phyloP scores from a whole-genome alignment of 2,329 filamentous ascomycete genomes.

The Sclerotinia minor region DNA sequence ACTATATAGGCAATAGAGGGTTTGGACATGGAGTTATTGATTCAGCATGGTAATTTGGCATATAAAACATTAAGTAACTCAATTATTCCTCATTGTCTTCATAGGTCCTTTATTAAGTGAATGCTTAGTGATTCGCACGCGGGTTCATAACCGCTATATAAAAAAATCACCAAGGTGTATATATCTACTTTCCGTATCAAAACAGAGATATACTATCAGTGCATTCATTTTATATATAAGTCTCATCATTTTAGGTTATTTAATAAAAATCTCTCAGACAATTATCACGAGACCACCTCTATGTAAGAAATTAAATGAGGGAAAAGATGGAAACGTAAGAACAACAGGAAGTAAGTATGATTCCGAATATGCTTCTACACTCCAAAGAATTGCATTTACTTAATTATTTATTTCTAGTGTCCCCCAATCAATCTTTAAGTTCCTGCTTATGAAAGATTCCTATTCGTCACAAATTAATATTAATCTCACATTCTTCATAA shows the following conservation, averaged over 20 bases:
- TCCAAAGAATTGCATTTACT: no score
- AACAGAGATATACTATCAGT: background rate
- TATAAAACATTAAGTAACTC: background rate
- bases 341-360: no score
- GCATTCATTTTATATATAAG: no score
- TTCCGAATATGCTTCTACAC: no score
- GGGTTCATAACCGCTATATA: background rate
- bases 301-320: no score
- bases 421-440: conserved; percentile 45
- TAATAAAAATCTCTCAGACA: no score
- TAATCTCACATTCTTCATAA: background rate
- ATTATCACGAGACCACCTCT: no score
- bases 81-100: background rate
- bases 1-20: background rate
- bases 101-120: background rate
- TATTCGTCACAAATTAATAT: conserved; percentile 30
- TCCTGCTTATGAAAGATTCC: conserved; percentile 50
- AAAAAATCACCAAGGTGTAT: background rate
- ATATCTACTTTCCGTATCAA: no score
- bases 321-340: no score
- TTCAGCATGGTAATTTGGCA: background rate
- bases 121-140: background rate
- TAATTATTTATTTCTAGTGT: background rate
- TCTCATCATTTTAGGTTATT: no score
- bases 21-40: background rate